Evolutionary conservation across 768 basidiomycete genomes (phyloP), one percentile per base, ranked within the genome.

Genomic region (Tulasnella sp.): DNA sequence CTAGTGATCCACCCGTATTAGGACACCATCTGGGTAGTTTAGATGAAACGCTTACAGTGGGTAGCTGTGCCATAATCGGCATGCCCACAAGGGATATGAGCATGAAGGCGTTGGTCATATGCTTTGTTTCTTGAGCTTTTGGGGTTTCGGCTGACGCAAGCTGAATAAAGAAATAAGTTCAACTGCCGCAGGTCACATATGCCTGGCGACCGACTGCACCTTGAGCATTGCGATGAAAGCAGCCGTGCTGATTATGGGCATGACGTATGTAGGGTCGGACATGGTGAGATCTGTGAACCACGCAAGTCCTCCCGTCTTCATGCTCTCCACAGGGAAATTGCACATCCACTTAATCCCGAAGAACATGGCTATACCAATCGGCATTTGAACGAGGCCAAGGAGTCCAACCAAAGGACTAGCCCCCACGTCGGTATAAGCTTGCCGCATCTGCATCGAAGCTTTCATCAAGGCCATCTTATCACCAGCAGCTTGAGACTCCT

Each of bases 281-380:
- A 76, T 68, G 0, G 91, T 90, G 63, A 98, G 71, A 70, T 97
- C 86, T 0, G 82, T 81, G 41, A 93, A 69, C 72, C 83, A 81
- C 46, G 70, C 74, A 29, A 91, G 69, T 0, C 93, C 92, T 60
- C 88, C 91, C 62, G 82, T 73, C 63, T 78, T 76, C 66, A 97
- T 69, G 72, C 91, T 90, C 54, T 76, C 76, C 19, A 96, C 70
- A 0, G 89, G 88, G 46, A 83, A 69, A 50, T 76, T 73, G 64
- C 84, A 83, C 74, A 98, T 77, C 49, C 73, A 73, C 70, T 81
- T 81, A 57, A 94, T 68, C 17, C 80, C 89, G 64, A 91, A 84
- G 77, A 98, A 98, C 73, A 89, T 72, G 12, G 84, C 82, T 30
- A 96, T 71, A 48, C 85, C 83, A 44, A 91, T 74, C 1, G 88